Percentiles rank a stretch among this genome's conserved stretches.
Conservation (phyloP, 805 yeast genomes). For the Starmerella tilneyi region DNA sequence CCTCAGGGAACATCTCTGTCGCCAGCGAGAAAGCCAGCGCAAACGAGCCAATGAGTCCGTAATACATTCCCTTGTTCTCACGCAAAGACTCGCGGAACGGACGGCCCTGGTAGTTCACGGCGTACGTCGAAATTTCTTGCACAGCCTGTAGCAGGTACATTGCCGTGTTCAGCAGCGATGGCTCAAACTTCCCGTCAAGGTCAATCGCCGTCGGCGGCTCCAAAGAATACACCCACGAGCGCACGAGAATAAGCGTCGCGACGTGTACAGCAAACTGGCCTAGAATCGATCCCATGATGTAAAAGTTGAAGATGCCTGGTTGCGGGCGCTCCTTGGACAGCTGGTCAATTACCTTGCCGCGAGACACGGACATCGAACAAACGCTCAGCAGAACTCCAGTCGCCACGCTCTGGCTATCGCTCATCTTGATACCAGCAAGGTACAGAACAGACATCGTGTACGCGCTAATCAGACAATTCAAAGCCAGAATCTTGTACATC, state of each 20-base stretch:
- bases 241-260: constrained; percentile 67
- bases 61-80: constrained; percentile 94
- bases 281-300: constrained; percentile 94
- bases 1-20: constrained; percentile 88
- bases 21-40: constrained; percentile 82
- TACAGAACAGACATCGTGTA: constrained; percentile 88
- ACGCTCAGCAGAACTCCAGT: constrained; percentile 88
- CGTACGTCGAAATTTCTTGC: constrained; percentile 95
- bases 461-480: constrained; percentile 93
- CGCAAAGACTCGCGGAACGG: constrained; percentile 88
- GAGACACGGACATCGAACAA: constrained; percentile 89
- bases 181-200: constrained; percentile 75
- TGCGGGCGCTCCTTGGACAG: constrained; percentile 92
- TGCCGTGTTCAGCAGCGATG: constrained; percentile 90
- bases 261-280: constrained; percentile 95
- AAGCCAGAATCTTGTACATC: constrained; percentile 95
- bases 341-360: constrained; percentile 83
- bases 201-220: constrained; percentile 80
- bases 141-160: constrained; percentile 88
- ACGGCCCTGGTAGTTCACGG: constrained; percentile 92
- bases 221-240: constrained; percentile 66
- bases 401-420: constrained; percentile 95
- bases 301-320: constrained; percentile 88
- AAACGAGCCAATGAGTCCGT: constrained; percentile 85
- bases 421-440: constrained; percentile 94